Evolutionary conservation across 139 green algal species (phyloP), one percentile per base, ranked within the genome.

Genomic region (Chlamydomonas schloesseri): DNA sequence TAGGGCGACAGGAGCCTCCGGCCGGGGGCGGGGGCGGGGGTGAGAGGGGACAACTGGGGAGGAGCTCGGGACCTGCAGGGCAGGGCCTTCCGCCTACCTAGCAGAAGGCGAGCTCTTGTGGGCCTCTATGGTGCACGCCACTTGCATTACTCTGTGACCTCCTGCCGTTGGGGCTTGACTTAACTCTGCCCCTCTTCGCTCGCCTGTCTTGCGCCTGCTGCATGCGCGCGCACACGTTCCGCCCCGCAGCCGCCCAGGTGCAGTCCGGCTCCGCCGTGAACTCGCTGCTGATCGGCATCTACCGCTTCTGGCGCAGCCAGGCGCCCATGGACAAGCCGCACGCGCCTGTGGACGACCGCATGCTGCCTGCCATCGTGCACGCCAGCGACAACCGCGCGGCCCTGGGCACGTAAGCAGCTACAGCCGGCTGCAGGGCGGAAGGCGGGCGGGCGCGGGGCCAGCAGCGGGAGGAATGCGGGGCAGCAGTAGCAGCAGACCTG

Each of bases 261-360:
- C 86, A 89, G 76, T 86, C 70, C n/a, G 89, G 89, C 18, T 62
- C 86, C 18, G 18, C 82, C 18, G 71, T 86, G 28, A 90, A 86
- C 82, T 92, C 89, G 29, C 14, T 88, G 82, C 77, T 92, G 53
- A 64, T 89, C 17, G 89, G 89, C 78, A 74, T 92, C 47, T 92
- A 88, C 71, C 86, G 86, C 70, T 92, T 92, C 82, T 92, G 89
- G 89, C 86, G 89, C 70, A 89, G 82, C 77, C 89, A 92, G 82
- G 86, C 76, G 21, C 86, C 86, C 33, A 88, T 89, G 74, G 89
- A 92, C 10, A 92, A 92, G 86, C 81, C 89, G 14, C 76, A 82
- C 33, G 89, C 86, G 18, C 68, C 85, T 0, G 77, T 92, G 42
- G 77, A 92, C 50, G 86, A 80, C 78, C 86, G 89, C 53, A 75